Conservation (phyloP, 2,329 filamentous ascomycete genomes). For the Leptographium lundbergii region DNA sequence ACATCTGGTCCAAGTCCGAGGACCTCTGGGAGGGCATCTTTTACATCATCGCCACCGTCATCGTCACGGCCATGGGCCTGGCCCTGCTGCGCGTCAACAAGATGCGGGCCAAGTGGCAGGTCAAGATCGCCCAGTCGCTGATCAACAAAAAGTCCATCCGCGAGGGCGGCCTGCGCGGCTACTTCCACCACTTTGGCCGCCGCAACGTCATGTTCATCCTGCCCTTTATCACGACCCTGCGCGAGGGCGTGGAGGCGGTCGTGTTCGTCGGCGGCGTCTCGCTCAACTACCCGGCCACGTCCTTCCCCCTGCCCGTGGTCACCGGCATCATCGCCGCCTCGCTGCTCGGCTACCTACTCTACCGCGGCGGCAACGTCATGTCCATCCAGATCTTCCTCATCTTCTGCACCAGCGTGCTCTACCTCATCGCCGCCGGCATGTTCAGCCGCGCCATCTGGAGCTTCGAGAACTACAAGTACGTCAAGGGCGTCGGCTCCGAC, state of each 20-base stretch:
- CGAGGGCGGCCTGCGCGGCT: slow-evolving; percentile 14
- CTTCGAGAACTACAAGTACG: slow-evolving; percentile 44
- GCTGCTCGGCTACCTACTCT: slow-evolving; percentile 60
- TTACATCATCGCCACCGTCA: slow-evolving; percentile 58
- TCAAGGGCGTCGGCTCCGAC: slow-evolving; percentile 42
- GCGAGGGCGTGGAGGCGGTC: slow-evolving; percentile 77
- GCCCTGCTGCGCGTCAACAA: slow-evolving; percentile 72
- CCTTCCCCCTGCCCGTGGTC: slow-evolving; percentile 67
- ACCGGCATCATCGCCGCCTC: slow-evolving; percentile 56
- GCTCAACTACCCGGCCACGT: slow-evolving; percentile 58
- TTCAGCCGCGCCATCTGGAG: slow-evolving; percentile 65
- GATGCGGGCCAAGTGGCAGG: slow-evolving; percentile 76
- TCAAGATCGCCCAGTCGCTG: slow-evolving; percentile 63
- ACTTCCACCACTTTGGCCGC: slow-evolving; percentile 42
- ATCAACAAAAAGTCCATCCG: slow-evolving; percentile 31
- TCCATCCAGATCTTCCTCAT: slow-evolving; percentile 46
- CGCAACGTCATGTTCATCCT: slow-evolving; percentile 80
- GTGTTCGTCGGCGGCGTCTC: slow-evolving; percentile 79
- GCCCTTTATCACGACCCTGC: slow-evolving; percentile 76
- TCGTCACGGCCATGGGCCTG: slow-evolving; percentile 72
- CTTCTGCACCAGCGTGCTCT: slow-evolving; percentile 64
- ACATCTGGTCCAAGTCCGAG: slow-evolving; percentile 56
- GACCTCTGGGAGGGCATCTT: slow-evolving; percentile 75
- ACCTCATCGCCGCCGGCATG: slow-evolving; percentile 68
- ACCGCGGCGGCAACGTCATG: slow-evolving; percentile 25